These are phyloP conservation scores for Xylariaceae sp. DNA, from an alignment of 2,329 filamentous ascomycete genomes.

Conservation along the genomic window DNA sequence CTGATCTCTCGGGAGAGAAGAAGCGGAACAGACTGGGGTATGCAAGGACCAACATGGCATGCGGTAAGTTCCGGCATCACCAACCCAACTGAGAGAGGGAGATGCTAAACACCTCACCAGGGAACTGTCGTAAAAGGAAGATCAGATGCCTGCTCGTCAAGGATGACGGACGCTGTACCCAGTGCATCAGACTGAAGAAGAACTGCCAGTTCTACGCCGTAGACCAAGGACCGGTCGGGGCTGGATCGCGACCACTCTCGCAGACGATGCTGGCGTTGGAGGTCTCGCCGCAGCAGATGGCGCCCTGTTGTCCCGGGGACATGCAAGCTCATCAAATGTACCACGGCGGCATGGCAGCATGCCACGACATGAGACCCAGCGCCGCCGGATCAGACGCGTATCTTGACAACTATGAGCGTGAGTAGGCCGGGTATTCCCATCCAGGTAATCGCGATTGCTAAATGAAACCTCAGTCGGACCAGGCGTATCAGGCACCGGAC, in stretches of 20 bases:
- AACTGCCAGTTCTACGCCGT: constrained; percentile 91
- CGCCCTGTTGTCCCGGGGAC: constrained; percentile 35
- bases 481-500: constrained; percentile 30
- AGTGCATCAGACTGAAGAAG: constrained; percentile 91
- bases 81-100: background rate
- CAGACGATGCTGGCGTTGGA: constrained; percentile 13
- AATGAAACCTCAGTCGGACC: constrained; percentile 22
- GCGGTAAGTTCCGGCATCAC: constrained; percentile 60
- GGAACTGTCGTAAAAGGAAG: constrained; percentile 86
- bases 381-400: constrained; percentile 35
- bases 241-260: constrained; percentile 29
- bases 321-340: constrained; percentile 41
- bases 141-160: constrained; percentile 80
- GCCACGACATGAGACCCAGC: constrained; percentile 42
- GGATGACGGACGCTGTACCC: constrained; percentile 74
- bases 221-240: constrained; percentile 58
- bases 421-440: constrained; percentile 23
- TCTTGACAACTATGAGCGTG: constrained; percentile 40
- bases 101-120: constrained; percentile 41
- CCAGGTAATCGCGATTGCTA: constrained; percentile 18
- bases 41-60: constrained; percentile 90
- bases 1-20: constrained; percentile 44
- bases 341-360: constrained; percentile 38
- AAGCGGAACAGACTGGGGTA: constrained; percentile 89
- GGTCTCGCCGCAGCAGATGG: constrained; percentile 3